A percentile compares a stretch with the other conserved stretches of the same genome.
These are phyloP conservation scores for Coemansia sp. DNA, from an alignment of 192 early-diverging fungal genomes.

Conservation along the genomic window DNA sequence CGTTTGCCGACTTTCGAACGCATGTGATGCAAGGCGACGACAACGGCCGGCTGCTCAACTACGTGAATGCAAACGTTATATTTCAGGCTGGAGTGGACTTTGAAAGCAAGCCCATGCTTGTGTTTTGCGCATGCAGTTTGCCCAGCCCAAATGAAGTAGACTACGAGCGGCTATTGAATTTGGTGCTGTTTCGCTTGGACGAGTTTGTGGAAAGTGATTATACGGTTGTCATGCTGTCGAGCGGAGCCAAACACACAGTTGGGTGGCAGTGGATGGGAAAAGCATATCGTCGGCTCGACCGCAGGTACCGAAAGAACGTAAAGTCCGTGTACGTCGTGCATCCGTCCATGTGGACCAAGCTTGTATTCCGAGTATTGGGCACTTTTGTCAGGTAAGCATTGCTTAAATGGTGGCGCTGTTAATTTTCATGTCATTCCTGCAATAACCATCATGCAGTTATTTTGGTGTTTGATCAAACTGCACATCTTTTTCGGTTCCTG, in stretches of 20 bases:
- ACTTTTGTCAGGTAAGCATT: constrained; percentile 40
- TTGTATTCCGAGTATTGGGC: constrained; percentile 43
- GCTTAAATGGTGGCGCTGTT: not conserved
- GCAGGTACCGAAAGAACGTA: constrained; percentile 92
- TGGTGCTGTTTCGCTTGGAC: constrained; percentile 65
- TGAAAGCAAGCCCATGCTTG: constrained; percentile 79
- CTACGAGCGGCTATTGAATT: constrained; percentile 76
- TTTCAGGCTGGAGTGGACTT: constrained; percentile 73
- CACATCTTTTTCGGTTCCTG: constrained; percentile 1
- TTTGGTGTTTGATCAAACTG: not conserved
- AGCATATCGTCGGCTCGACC: constrained; percentile 73
- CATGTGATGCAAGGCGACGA: constrained; percentile 49
- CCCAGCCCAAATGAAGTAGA: constrained; percentile 70
- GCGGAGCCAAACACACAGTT: constrained; percentile 70
- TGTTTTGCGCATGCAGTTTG: constrained; percentile 79
- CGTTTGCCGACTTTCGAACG: constrained; percentile 27
- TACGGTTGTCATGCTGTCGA: constrained; percentile 81
- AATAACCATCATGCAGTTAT: not conserved
- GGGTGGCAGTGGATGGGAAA: constrained; percentile 79
- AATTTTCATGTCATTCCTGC: constrained; percentile 3
- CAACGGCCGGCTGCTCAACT: constrained; percentile 35
- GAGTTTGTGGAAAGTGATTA: constrained; percentile 89
- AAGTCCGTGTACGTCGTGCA: constrained; percentile 90
- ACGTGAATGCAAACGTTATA: constrained; percentile 46
- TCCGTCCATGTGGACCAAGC: constrained; percentile 67